Evolutionary conservation across 768 basidiomycete species (phyloP), one percentile per base, ranked within the genome.

Genomic region (Suillus plorans): DNA sequence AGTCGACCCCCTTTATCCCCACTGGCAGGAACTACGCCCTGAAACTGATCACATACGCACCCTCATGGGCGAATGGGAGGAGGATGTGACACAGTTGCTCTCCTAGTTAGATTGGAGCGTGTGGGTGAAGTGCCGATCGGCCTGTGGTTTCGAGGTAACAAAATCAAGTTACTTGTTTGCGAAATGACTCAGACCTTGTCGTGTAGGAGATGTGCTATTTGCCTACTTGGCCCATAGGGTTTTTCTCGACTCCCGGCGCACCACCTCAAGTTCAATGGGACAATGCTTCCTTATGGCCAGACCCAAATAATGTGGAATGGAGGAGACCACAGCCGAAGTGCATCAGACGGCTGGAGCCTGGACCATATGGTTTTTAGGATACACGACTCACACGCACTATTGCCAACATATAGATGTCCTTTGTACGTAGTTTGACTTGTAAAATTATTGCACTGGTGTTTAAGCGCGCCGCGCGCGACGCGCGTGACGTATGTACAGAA

Each of bases 161-260:
- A 28, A 4, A 9, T 20, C 18, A 18, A 31, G 28, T 53, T 10
- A 31, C 18, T 31, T 20, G 16, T 50, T 25, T 28, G 7, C 16
- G 14, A 28, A 25, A 25, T 53, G 28, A 53, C 52, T 34, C n/a
- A n/a, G 52, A 53, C 28, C 28, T 18, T 7, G 22, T 53, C 28
- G 5, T 18, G 52, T 8, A 74, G 74, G 72, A 73, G 41, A 68
- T 70, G 49, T 74, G 73, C 42, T 75, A 70, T 44, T 52, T 75
- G 18, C 70, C 72, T 57, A 74, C 71, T 1, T 74, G 70, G 71
- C 69, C 66, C 31, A 0, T 68, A 0, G 65, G 70, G 3, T 71
- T 71, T 52, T 49, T 37, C 49, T 7, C 20, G 7, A 9, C 16
- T 45, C 18, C 16, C 2, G n/a, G 53, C 5, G 31, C 31, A 31